Base-by-base conservation (phyloP, 1,284 basidiomycete genomes). In the Microbotryum violaceum region DNA sequence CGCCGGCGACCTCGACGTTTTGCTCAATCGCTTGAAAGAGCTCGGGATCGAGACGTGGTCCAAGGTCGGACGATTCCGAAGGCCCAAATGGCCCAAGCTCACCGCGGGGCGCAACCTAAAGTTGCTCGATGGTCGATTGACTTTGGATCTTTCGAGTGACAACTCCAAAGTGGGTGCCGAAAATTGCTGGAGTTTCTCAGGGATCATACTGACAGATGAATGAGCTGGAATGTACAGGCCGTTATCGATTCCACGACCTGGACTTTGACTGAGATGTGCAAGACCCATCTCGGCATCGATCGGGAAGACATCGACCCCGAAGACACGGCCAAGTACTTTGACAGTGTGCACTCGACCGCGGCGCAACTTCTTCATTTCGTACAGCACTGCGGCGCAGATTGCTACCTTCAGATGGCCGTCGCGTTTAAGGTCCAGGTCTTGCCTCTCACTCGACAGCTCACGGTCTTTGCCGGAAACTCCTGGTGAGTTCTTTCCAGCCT, bases 241-340 rank as follows among this genome's bases (percentile, higher is more conserved):
- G 93, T 94, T 89, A 94, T 97, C 71, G 78, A 85, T 21, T 98
- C 90, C 14, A 96, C 87, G 29, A 97, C 94, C 1, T 99, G 96
- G 96, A 96, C 93, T 3, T 79, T 98, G 60, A 93, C 90, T 10
- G 96, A 98, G 76, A 97, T 97, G 90, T 91, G 88, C 76, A 83
- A 82, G 65, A 91, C 91, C 0, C 89, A 96, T 74, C 83, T 99
- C 68, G 87, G 88, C 67, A 82, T 83, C 62, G 84, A 87, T 56
- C 80, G 92, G 48, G 87, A 94, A 73, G 92, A 96, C 68, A 92
- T 97, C 65, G 94, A 98, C 72, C 88, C 92, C 0, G 94, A 97
- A 68, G 94, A 98, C 71, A 93, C 91, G 0, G 85, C 91, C 20
- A 82, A 70, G 63, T 97, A 90, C 78, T 87, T 99, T 68, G 96